Conservation (phyloP, 495 filamentous ascomycete species). For the Gamarada debralockiae region DNA sequence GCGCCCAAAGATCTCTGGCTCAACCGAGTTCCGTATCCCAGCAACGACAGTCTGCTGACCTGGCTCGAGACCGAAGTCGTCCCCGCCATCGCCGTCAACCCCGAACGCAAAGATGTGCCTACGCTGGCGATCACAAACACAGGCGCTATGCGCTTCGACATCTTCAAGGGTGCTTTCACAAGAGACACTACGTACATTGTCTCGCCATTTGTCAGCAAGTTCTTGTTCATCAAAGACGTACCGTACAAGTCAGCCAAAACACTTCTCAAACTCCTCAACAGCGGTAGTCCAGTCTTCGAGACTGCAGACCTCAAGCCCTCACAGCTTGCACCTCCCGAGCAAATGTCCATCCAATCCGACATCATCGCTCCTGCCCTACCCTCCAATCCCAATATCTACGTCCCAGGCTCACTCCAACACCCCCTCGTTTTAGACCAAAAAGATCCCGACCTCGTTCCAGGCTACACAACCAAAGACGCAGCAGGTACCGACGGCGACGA, state of each 20-base stretch:
- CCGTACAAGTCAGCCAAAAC: constrained; percentile 68
- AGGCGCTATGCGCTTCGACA: constrained; percentile 88
- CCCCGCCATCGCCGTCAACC: constrained; percentile 47
- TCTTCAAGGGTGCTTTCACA: constrained; percentile 89
- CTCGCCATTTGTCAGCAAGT: constrained; percentile 81
- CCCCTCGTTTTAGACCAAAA: not conserved
- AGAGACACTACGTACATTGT: constrained; percentile 79
- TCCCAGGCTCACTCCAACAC: not conserved
- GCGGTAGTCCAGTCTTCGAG: constrained; percentile 23
- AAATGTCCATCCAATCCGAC: constrained; percentile 13
- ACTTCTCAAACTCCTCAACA: constrained; percentile 71
- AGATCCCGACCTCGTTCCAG: constrained; percentile 52
- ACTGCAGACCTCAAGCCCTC: constrained; percentile 6
- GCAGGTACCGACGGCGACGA: constrained; percentile 87
- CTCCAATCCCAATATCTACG: not conserved
- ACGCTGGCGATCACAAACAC: constrained; percentile 79
- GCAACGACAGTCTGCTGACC: constrained; percentile 67
- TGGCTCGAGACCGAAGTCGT: constrained; percentile 76
- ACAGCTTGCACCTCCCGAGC: constrained; percentile 23
- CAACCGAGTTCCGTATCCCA: constrained; percentile 66
- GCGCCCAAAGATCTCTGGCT: constrained; percentile 80
- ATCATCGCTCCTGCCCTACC: constrained; percentile 8
- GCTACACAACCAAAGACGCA: constrained; percentile 89
- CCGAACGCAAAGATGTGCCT: constrained; percentile 41
- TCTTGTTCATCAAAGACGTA: constrained; percentile 75